Conservation (phyloP, 2,329 filamentous ascomycete species). For the Alternaria viburni region DNA sequence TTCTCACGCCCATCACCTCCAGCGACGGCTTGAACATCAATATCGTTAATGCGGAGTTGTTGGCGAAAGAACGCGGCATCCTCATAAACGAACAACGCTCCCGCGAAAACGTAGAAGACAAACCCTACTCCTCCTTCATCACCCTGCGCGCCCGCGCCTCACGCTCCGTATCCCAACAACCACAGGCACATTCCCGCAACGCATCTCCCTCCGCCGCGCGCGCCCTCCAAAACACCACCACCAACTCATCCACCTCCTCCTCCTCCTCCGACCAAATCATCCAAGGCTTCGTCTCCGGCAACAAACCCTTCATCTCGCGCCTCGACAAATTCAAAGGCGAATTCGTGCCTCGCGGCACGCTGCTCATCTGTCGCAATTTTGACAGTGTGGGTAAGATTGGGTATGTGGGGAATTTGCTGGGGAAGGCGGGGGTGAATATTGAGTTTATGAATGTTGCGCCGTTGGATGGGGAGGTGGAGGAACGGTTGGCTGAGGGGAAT, state of each 20-base stretch:
- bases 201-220: conserved; percentile 38
- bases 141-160: conserved; percentile 66
- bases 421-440: conserved; percentile 76
- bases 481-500: conserved; percentile 27
- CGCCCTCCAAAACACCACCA: conserved; percentile 3
- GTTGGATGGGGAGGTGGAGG: conserved; percentile 53
- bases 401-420: conserved; percentile 73
- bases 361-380: conserved; percentile 82
- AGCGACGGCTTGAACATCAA: conserved; percentile 73
- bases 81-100: conserved; percentile 76
- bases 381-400: conserved; percentile 85
- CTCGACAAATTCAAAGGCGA: conserved; percentile 75
- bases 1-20: conserved; percentile 72
- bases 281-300: conserved; percentile 71
- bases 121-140: conserved; percentile 73
- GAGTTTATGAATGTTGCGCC: conserved; percentile 77
- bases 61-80: conserved; percentile 79
- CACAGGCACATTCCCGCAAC: conserved; percentile 31
- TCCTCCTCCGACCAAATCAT: conserved; percentile 57
- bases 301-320: conserved; percentile 71
- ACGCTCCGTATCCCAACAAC: conserved; percentile 40
- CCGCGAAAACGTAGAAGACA: conserved; percentile 64
- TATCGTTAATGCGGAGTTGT: conserved; percentile 79
- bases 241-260: rapidly evolving
- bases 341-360: conserved; percentile 74